Evolutionary conservation across 306 rosid species (phyloP).

Genomic region (Begonia masoniana): DNA sequence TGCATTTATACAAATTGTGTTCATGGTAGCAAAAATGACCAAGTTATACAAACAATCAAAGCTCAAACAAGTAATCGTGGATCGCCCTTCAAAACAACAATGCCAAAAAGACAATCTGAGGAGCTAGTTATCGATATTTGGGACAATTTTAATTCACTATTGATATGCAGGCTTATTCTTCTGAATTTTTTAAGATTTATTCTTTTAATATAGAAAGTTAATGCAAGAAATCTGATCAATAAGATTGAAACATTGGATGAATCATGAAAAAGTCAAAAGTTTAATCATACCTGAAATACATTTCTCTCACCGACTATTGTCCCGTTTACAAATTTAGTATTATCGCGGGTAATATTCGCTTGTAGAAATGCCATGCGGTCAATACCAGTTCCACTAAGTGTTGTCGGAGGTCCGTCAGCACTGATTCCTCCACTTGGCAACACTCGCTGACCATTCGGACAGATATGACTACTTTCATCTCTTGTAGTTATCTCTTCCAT

Average conservation of each 20-base stretch:
- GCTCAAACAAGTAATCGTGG: too few relatives aligned
- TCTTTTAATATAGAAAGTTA: too few relatives aligned
- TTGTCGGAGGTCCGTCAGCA: slow-evolving; percentile 96
- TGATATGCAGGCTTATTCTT: too few relatives aligned
- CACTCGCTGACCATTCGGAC: slow-evolving; percentile 67
- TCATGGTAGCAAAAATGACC: too few relatives aligned
- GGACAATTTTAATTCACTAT: too few relatives aligned
- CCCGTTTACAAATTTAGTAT: slow-evolving; percentile 87
- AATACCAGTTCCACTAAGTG: slow-evolving; percentile 93
- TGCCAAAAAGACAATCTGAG: too few relatives aligned
- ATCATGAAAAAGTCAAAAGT: neutral
- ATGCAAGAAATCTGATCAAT: too few relatives aligned
- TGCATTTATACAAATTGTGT: slow-evolving; percentile 18
- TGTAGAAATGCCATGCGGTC: slow-evolving; percentile 87
- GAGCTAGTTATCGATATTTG: too few relatives aligned
- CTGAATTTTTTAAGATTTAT: too few relatives aligned
- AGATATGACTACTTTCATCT: slow-evolving; percentile 70
- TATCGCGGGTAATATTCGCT: slow-evolving; percentile 87
- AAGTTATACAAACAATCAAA: too few relatives aligned
- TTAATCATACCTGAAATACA: slow-evolving; percentile 67
- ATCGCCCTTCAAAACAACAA: too few relatives aligned
- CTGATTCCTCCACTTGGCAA: slow-evolving; percentile 83
- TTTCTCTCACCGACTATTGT: slow-evolving; percentile 70
- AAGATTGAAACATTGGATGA: neutral
- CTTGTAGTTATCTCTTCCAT: slow-evolving; percentile 91